Percentiles rank a stretch among this genome's conserved stretches.
These are phyloP conservation scores for Stevia rebaudiana DNA, from an alignment of 140 eudicot genomes.

Conservation along the genomic window DNA sequence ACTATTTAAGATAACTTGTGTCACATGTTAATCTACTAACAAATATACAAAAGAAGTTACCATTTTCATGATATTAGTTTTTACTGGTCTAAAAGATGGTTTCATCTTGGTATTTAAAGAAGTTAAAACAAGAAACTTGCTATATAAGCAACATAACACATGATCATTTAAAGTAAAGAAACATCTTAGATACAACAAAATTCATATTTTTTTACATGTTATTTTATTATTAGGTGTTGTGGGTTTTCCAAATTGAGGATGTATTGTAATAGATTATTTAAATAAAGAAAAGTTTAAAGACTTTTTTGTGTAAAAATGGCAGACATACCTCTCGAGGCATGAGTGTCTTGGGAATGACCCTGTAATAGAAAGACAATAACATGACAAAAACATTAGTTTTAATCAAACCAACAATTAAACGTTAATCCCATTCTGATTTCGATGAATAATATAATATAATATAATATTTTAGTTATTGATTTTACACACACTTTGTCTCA, in stretches of 20 bases:
- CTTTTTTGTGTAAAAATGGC: constrained; percentile 34
- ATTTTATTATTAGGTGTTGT: background rate
- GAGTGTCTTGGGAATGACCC: constrained; percentile 99
- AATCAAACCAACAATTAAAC: background rate
- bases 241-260: background rate
- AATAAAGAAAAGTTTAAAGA: constrained; percentile 20
- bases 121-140: background rate
- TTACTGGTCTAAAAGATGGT: background rate
- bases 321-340: constrained; percentile 99
- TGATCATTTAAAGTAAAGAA: background rate
- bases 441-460: background rate
- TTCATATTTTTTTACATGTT: background rate
- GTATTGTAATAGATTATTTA: too few species aligned
- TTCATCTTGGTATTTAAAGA: background rate
- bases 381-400: constrained; percentile 40
- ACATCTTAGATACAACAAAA: background rate
- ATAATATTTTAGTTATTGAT: background rate
- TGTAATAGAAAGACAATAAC: constrained; percentile 57
- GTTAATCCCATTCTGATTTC: background rate
- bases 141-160: background rate
- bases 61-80: background rate
- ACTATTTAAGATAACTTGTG: too few species aligned
- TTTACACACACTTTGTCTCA: background rate
- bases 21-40: background rate
- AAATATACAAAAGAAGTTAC: background rate